Conservation (phyloP, 306 rosid genomes). For the Cicer arietinum region DNA sequence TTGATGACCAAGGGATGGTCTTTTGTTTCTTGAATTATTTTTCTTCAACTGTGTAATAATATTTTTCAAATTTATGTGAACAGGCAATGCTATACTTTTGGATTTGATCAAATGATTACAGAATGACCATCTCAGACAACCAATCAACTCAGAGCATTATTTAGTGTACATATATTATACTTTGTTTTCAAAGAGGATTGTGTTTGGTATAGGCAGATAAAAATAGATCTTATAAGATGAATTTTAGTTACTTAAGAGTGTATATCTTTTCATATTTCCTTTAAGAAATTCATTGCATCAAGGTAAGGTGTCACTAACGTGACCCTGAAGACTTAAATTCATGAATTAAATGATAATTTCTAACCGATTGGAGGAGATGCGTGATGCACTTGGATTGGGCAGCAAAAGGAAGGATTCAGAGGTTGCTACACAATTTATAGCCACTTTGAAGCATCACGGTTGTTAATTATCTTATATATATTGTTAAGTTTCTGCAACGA, state of each 20-base stretch:
- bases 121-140: conserved; percentile 37
- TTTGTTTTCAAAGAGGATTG: conserved; percentile 38
- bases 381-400: too few species aligned
- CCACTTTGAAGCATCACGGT: too few species aligned
- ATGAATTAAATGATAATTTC: too few species aligned
- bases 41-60: conserved; percentile 27
- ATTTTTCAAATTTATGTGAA: conserved; percentile 48
- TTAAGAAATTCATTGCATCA: too few species aligned
- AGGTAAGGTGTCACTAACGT: too few species aligned
- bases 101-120: conserved; percentile 59
- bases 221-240: conserved; percentile 39
- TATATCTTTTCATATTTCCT: conserved; percentile 40
- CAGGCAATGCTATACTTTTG: conserved; percentile 97
- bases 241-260: conserved; percentile 42
- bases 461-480: too few species aligned
- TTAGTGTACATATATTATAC: conserved; percentile 40
- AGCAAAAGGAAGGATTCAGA: too few species aligned
- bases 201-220: conserved; percentile 40
- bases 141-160: conserved; percentile 36
- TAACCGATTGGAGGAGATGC: too few species aligned
- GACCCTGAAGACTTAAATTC: too few species aligned
- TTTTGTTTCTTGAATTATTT: conserved; percentile 37
- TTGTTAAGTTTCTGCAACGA: too few species aligned
- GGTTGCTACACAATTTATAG: too few species aligned
- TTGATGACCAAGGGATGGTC: not conserved